phyloP scores from a whole-genome alignment of 768 basidiomycete genomes.

The Naganishia antarctica region DNA sequence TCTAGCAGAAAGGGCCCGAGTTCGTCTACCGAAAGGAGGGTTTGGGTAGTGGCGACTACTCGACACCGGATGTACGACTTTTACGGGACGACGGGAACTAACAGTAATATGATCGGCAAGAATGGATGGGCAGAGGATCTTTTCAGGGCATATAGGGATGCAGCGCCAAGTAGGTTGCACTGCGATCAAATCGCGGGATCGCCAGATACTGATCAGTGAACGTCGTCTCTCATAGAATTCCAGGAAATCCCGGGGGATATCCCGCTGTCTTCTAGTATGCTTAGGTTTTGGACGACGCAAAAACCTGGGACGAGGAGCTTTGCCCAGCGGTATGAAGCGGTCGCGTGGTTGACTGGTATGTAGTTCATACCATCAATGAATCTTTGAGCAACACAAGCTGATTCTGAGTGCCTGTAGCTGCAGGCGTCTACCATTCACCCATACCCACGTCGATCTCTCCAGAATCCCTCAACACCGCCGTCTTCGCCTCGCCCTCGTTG shows the following conservation, averaged over 20 bases:
- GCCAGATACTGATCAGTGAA: background rate
- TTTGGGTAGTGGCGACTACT: slow-evolving; percentile 74
- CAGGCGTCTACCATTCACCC: slow-evolving; percentile 78
- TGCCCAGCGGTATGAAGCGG: slow-evolving; percentile 39
- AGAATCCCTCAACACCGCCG: slow-evolving; percentile 55
- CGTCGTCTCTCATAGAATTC: slow-evolving; percentile 60
- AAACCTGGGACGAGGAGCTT: slow-evolving; percentile 1
- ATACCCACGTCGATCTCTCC: slow-evolving; percentile 71
- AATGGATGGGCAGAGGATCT: slow-evolving; percentile 65
- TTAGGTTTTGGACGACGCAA: slow-evolving; percentile 4
- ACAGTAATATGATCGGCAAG: slow-evolving; percentile 70
- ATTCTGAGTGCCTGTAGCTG: slow-evolving; percentile 53
- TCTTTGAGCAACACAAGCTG: slow-evolving; percentile 1
- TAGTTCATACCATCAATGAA: background rate
- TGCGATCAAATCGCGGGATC: background rate
- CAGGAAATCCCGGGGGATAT: slow-evolving; percentile 79
- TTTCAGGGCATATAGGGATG: slow-evolving; percentile 69
- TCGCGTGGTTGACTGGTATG: slow-evolving; percentile 91
- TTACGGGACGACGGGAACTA: slow-evolving; percentile 51
- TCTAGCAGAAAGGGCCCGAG: slow-evolving; percentile 56
- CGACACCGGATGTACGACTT: slow-evolving; percentile 87
- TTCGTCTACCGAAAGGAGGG: slow-evolving; percentile 40
- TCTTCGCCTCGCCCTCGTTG: background rate
- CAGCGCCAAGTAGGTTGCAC: slow-evolving; percentile 46
- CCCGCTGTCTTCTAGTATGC: slow-evolving; percentile 54